These are phyloP conservation scores for Sugiyamaella grinbergsii DNA, from an alignment of 1,139 yeast species.

Conservation along the genomic window DNA sequence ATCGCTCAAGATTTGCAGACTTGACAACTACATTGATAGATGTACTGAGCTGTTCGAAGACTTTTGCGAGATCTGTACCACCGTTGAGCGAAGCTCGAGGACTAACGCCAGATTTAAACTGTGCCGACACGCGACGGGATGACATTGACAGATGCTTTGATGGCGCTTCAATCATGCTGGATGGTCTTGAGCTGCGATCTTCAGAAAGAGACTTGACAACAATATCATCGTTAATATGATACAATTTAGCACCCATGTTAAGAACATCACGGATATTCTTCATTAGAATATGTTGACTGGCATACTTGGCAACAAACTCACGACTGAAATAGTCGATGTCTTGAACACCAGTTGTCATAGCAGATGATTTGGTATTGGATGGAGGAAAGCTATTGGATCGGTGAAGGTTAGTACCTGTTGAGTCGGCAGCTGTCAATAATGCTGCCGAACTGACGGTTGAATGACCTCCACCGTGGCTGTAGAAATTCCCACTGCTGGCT, in stretches of 20 bases:
- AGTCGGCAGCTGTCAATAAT: neutral
- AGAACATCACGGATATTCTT: slow-evolving; percentile 60
- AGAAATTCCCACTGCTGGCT: slow-evolving; percentile 9
- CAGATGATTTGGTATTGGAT: slow-evolving; percentile 29
- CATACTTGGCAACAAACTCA: slow-evolving; percentile 44
- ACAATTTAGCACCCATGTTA: slow-evolving; percentile 57
- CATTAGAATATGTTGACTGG: slow-evolving; percentile 51
- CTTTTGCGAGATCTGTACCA: slow-evolving; percentile 21
- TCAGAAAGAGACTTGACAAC: slow-evolving; percentile 55
- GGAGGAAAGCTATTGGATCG: slow-evolving; percentile 46
- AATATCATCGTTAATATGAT: slow-evolving; percentile 54
- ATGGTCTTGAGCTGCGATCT: slow-evolving; percentile 48
- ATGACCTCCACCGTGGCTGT: slow-evolving; percentile 14
- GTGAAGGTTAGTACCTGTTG: slow-evolving; percentile 27
- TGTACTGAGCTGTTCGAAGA: slow-evolving; percentile 11
- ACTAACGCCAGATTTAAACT: slow-evolving; percentile 26
- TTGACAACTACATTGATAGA: slow-evolving; percentile 53
- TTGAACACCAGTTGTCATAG: slow-evolving; percentile 43
- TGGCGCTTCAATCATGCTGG: slow-evolving; percentile 53
- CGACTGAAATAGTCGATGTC: slow-evolving; percentile 44
- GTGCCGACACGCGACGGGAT: slow-evolving; percentile 41
- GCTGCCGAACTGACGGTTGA: slow-evolving; percentile 10
- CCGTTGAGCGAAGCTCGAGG: slow-evolving; percentile 23
- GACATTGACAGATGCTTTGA: slow-evolving; percentile 45
- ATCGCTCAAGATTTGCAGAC: slow-evolving; percentile 61